Conservation (phyloP, 108 stramenopile genomes). For the Conticribra guillardii region DNA sequence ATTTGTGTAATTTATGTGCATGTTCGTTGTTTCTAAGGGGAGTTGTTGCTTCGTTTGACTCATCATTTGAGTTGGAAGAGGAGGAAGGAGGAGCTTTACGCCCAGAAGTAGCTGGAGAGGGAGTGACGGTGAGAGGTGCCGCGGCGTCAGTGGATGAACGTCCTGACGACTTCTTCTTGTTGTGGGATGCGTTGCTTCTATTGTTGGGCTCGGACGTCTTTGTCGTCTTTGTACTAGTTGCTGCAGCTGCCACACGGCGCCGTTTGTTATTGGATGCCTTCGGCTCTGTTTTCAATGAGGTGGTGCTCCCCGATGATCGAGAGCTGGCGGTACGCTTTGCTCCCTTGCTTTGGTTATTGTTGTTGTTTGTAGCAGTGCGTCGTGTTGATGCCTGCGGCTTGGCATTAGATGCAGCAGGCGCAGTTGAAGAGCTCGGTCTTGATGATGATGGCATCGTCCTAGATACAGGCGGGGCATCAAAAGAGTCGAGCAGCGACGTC, state of each 20-base stretch:
- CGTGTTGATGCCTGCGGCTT: too few relatives aligned
- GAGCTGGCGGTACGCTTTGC: not conserved
- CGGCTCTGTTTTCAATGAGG: not conserved
- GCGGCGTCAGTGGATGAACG: too few relatives aligned
- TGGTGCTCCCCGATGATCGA: not conserved
- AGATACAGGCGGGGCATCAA: not conserved
- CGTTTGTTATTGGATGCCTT: not conserved
- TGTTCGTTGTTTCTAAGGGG: too few relatives aligned
- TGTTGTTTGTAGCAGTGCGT: not conserved
- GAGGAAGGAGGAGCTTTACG: too few relatives aligned
- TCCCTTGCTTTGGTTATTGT: not conserved
- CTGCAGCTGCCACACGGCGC: not conserved
- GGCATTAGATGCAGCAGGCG: not conserved
- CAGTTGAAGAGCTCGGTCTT: not conserved
- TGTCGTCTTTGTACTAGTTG: not conserved
- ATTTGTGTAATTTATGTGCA: too few relatives aligned
- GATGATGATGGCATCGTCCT: not conserved
- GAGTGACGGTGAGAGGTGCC: too few relatives aligned
- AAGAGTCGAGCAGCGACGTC: not conserved
- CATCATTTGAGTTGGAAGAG: too few relatives aligned
- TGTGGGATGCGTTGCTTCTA: not conserved
- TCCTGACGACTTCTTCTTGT: not conserved
- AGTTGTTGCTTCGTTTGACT: too few relatives aligned
- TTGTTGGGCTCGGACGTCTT: too few relatives aligned
- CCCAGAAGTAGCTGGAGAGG: too few relatives aligned